Percentiles rank a stretch among this genome's conserved stretches.
These are phyloP conservation scores for Saturnispora gosingensis DNA, from an alignment of 805 yeast species.

Conservation along the genomic window DNA sequence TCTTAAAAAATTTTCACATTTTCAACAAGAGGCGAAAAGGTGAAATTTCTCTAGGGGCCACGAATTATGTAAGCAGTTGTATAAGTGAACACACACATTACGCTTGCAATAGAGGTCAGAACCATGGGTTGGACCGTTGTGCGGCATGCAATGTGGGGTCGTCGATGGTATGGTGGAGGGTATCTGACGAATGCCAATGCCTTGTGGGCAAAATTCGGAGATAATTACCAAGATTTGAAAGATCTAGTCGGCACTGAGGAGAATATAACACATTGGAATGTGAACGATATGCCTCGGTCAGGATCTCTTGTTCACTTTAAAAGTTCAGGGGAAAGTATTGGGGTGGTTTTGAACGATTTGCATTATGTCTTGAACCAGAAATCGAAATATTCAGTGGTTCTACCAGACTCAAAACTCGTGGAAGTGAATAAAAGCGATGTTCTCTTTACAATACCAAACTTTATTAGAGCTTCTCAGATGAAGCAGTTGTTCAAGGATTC, in stretches of 20 bases:
- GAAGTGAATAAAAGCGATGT: conserved; percentile 41
- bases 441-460: conserved; percentile 17
- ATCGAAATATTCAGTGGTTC: conserved; percentile 8
- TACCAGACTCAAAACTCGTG: conserved; percentile 39
- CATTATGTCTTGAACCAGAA: conserved; percentile 4
- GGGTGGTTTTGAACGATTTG: conserved; percentile 12
- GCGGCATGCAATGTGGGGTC: background rate
- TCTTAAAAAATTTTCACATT: background rate
- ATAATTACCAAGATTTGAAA: background rate
- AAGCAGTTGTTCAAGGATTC: background rate
- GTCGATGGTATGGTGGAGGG: background rate
- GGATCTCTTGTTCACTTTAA: conserved; percentile 15
- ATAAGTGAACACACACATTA: background rate
- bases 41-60: background rate
- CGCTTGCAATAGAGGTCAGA: background rate
- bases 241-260: background rate
- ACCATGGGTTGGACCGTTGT: background rate
- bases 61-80: background rate
- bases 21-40: background rate
- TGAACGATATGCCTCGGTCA: background rate
- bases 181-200: background rate
- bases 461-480: conserved; percentile 7
- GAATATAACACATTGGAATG: background rate
- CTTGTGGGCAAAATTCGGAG: background rate
- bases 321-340: conserved; percentile 2